phyloP scores from a whole-genome alignment of 495 filamentous ascomycete genomes.

The Letharia lupina region DNA sequence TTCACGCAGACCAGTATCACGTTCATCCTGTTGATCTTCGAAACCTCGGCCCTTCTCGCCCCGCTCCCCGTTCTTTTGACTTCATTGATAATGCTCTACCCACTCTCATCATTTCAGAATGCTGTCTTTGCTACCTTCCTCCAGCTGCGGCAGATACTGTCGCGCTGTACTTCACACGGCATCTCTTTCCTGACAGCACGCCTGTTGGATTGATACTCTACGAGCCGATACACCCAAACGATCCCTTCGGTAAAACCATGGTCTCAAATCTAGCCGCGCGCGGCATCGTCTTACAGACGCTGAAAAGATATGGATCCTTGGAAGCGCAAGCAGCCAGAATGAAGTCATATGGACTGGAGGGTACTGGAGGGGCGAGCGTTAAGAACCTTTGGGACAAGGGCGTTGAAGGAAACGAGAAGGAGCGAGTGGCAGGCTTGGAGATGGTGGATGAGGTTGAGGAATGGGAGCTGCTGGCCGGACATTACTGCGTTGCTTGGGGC shows the following conservation, averaged over 20 bases:
- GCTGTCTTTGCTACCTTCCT: slow-evolving; percentile 83
- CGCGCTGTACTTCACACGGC: slow-evolving; percentile 56
- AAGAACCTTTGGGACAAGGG: slow-evolving; percentile 68
- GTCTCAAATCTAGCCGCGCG: slow-evolving; percentile 80
- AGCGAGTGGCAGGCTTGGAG: slow-evolving; percentile 68
- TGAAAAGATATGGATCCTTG: slow-evolving; percentile 59
- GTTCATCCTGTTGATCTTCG: slow-evolving; percentile 81
- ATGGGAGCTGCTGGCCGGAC: slow-evolving; percentile 76
- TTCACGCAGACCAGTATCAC: slow-evolving; percentile 50
- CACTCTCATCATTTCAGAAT: slow-evolving; percentile 84
- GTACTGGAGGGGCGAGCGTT: slow-evolving; percentile 52
- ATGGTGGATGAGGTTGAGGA: slow-evolving; percentile 95
- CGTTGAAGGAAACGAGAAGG: slow-evolving; percentile 65
- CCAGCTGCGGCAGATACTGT: slow-evolving; percentile 51
- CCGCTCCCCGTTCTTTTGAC: slow-evolving; percentile 18
- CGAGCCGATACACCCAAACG: slow-evolving; percentile 75
- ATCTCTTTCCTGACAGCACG: slow-evolving; percentile 36
- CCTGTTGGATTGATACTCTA: slow-evolving; percentile 67
- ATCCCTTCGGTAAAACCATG: slow-evolving; percentile 86
- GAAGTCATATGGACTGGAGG: slow-evolving; percentile 48
- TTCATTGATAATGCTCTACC: slow-evolving; percentile 51
- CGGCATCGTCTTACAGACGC: slow-evolving; percentile 73
- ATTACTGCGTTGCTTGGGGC: slow-evolving; percentile 88
- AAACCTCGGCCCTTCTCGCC: slow-evolving; percentile 33
- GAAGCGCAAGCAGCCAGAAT: slow-evolving; percentile 59